Evolutionary conservation across 1,284 basidiomycete genomes (phyloP).

Genomic region (Cryptococcus hybrid): DNA sequence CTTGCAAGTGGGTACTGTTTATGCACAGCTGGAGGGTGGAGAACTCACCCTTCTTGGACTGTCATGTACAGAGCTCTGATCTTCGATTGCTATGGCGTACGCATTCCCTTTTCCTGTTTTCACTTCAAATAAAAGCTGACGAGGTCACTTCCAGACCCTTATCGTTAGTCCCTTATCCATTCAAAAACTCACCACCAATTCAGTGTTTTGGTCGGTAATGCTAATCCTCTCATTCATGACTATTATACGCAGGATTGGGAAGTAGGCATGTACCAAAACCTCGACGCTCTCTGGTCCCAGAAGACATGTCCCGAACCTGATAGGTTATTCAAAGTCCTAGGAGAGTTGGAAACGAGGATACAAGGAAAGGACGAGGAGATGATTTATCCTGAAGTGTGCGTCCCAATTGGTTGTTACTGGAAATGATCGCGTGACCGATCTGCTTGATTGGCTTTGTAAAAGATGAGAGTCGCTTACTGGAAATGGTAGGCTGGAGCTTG

Average conservation of each 20-base stretch:
- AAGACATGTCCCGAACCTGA: conserved; percentile 17
- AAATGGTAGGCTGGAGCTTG: conserved; percentile 5
- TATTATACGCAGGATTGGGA: conserved; percentile 26
- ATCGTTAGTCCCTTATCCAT: conserved; percentile 55
- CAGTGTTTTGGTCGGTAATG: too few species aligned
- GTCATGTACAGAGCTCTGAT: conserved; percentile 7
- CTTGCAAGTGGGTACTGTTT: too few species aligned
- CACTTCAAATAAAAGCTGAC: too few species aligned
- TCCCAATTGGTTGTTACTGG: too few species aligned
- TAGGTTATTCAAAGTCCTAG: conserved; percentile 21
- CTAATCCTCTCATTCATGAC: not conserved
- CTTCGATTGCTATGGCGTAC: conserved; percentile 17
- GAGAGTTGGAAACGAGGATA: conserved; percentile 20
- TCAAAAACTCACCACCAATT: not conserved
- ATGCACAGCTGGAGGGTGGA: too few species aligned
- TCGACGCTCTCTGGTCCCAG: conserved; percentile 20
- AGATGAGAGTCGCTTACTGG: too few species aligned
- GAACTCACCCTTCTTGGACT: too few species aligned
- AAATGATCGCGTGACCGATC: not conserved
- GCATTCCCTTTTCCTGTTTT: not conserved
- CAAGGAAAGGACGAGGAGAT: conserved; percentile 27
- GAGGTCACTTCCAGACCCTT: conserved; percentile 1
- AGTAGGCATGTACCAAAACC: conserved; percentile 22
- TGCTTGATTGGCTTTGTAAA: too few species aligned
- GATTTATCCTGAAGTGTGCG: conserved; percentile 31